These are phyloP conservation scores for Paramecium octaurelia DNA, from an alignment of 73 alveolate species.

Conservation along the genomic window DNA sequence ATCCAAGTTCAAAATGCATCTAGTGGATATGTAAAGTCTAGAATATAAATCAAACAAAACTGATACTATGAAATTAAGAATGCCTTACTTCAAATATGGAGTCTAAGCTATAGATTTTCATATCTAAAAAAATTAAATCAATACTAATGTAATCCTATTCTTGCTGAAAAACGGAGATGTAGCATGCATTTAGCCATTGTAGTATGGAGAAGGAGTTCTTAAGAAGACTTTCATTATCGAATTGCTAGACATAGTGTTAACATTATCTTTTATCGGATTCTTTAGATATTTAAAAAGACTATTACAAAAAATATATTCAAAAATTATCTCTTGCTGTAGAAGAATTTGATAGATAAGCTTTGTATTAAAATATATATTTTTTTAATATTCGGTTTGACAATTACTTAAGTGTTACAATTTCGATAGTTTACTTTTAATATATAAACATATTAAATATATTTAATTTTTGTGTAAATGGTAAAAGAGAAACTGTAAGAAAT, in stretches of 20 bases:
- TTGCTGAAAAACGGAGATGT: background rate
- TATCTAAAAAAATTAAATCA: background rate
- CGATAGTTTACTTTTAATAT: background rate
- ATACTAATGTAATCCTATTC: background rate
- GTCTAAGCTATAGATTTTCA: background rate
- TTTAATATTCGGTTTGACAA: background rate
- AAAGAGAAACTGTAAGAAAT: constrained; percentile 40
- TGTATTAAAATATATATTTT: background rate
- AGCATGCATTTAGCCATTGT: background rate
- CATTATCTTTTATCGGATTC: constrained; percentile 36
- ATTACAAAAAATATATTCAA: background rate
- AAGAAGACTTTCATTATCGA: constrained; percentile 28
- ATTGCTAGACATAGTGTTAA: background rate
- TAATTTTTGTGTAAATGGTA: background rate
- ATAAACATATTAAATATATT: background rate
- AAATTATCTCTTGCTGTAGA: constrained; percentile 13
- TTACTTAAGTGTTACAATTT: no score
- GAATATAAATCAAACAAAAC: background rate
- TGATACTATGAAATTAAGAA: background rate
- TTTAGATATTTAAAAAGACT: background rate
- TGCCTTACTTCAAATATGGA: background rate
- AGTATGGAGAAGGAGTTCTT: constrained; percentile 49
- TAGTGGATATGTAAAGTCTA: background rate
- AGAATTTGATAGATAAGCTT: background rate
- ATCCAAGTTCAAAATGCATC: background rate